Conservation (phyloP, 768 basidiomycete genomes). For the Imleria badia region DNA sequence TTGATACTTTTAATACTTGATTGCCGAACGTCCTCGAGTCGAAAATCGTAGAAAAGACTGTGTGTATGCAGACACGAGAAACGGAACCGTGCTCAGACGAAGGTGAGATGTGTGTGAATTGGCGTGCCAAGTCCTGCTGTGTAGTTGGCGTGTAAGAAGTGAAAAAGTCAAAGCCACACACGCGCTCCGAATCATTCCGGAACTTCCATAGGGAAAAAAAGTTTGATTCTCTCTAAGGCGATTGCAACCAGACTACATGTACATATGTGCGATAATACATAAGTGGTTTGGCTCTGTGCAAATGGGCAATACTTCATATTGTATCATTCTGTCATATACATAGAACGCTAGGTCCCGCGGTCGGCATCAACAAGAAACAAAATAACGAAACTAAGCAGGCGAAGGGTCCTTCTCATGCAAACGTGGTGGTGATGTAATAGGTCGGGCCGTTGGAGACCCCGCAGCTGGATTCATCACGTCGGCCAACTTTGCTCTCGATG, state of each 20-base stretch:
- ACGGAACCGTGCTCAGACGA: background rate
- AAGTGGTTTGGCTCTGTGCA: no score
- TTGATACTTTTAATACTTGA: background rate
- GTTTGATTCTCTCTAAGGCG: conserved; percentile 15
- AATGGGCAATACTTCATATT: no score
- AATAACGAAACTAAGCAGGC: conserved; percentile 19
- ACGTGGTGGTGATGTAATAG: conserved; percentile 55
- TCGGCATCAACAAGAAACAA: no score
- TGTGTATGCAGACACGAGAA: background rate
- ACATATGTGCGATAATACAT: conserved; percentile 32
- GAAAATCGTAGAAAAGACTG: background rate
- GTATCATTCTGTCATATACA: no score
- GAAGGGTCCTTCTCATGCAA: conserved; percentile 33
- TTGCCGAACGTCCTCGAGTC: background rate
- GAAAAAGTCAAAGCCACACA: background rate
- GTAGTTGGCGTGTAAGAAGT: no score
- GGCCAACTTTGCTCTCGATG: no score
- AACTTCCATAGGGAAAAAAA: background rate
- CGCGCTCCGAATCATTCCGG: background rate
- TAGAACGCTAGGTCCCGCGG: no score
- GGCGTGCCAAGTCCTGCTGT: no score
- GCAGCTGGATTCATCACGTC: no score
- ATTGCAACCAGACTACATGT: conserved; percentile 24
- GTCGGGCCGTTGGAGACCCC: conserved; percentile 52
- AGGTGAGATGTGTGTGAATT: background rate